Percentiles rank a stretch among this genome's conserved stretches.
These are phyloP conservation scores for Letharia lupina DNA, from an alignment of 495 filamentous ascomycete species.

Conservation along the genomic window DNA sequence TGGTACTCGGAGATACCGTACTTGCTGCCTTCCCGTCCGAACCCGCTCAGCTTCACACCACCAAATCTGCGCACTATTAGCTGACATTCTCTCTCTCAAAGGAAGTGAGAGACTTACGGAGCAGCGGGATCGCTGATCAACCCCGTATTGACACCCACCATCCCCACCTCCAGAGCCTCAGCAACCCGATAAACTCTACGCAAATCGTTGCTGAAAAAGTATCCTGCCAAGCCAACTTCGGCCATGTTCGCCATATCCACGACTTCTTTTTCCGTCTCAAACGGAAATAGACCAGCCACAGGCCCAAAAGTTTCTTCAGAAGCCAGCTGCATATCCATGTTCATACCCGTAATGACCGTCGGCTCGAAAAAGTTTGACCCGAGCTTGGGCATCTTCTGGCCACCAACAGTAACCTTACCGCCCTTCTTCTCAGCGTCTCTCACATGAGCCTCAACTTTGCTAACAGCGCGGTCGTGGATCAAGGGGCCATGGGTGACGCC, in stretches of 20 bases:
- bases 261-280: slow-evolving; percentile 76
- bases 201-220: slow-evolving; percentile 75
- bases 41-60: slow-evolving; percentile 88
- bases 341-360: slow-evolving; percentile 78
- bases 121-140: slow-evolving; percentile 72
- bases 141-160: slow-evolving; percentile 84
- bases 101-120: slow-evolving; percentile 40
- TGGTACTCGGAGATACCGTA: slow-evolving; percentile 89
- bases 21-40: slow-evolving; percentile 84
- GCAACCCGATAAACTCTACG: slow-evolving; percentile 66
- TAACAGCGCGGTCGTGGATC: slow-evolving; percentile 65
- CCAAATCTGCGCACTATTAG: slow-evolving; percentile 54
- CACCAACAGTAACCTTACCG: slow-evolving; percentile 61
- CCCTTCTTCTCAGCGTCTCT: slow-evolving; percentile 69
- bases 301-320: slow-evolving; percentile 85
- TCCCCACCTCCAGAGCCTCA: slow-evolving; percentile 79
- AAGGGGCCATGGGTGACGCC: slow-evolving; percentile 73
- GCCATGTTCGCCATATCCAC: slow-evolving; percentile 67
- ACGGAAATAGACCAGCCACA: slow-evolving; percentile 73
- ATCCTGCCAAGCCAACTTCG: slow-evolving; percentile 75
- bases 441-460: slow-evolving; percentile 71
- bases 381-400: slow-evolving; percentile 53
- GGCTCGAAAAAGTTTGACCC: slow-evolving; percentile 75
- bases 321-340: slow-evolving; percentile 65
- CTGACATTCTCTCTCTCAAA: not conserved